phyloP scores from a whole-genome alignment of 805 yeast species.

The Yueomyces sinensis region DNA sequence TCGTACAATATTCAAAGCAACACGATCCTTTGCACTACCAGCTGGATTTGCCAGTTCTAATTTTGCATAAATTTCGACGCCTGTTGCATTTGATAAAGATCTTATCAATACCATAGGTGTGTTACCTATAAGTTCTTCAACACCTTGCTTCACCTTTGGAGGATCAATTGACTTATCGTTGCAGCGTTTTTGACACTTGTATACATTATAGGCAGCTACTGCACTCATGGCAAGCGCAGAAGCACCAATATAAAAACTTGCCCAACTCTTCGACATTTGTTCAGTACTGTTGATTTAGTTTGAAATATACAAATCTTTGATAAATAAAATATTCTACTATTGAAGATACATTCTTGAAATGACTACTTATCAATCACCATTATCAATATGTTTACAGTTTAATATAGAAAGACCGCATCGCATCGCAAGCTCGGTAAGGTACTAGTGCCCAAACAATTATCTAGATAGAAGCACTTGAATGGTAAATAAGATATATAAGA shows the following conservation, averaged over 20 bases:
- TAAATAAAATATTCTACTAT: no score
- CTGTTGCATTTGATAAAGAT: constrained; percentile 59
- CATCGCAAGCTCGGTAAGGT: no score
- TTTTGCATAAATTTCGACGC: constrained; percentile 77
- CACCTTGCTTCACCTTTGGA: constrained; percentile 29
- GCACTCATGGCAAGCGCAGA: constrained; percentile 4
- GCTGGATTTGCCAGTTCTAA: constrained; percentile 82
- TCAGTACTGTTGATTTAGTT: no score
- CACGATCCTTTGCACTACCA: constrained; percentile 91
- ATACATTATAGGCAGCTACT: neutral
- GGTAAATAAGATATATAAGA: no score
- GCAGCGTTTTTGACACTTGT: neutral
- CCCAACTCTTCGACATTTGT: constrained; percentile 3
- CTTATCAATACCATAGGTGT: constrained; percentile 72
- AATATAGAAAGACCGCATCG: no score
- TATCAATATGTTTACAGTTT: no score
- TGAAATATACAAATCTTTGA: no score
- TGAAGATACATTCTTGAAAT: no score
- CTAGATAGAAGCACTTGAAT: no score
- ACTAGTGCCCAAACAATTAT: no score
- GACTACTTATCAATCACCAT: no score
- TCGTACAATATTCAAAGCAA: constrained; percentile 71
- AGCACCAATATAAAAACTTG: constrained; percentile 3
- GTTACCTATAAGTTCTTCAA: constrained; percentile 75
- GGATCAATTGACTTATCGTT: neutral